phyloP scores from a whole-genome alignment of 192 early-diverging fungal species.

The Coemansia sp. region DNA sequence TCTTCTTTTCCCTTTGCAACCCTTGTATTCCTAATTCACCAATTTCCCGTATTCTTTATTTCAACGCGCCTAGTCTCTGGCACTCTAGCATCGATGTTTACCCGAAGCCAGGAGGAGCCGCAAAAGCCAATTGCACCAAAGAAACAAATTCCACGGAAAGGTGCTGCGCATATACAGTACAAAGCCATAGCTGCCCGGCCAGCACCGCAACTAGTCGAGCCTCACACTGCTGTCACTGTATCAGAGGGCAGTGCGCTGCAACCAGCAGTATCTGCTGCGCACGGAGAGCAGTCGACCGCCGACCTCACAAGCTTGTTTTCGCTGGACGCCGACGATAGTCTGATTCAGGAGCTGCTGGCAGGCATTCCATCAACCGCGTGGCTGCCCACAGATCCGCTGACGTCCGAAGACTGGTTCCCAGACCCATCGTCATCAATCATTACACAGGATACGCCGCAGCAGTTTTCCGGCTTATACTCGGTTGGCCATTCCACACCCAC shows the following conservation, averaged over 20 bases:
- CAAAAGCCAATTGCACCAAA: background rate
- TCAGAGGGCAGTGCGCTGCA: background rate
- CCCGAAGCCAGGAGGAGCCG: slow-evolving; percentile 13
- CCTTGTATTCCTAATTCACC: background rate
- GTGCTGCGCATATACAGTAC: background rate
- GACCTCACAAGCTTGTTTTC: slow-evolving; percentile 8
- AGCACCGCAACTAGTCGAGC: background rate
- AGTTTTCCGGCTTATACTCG: background rate
- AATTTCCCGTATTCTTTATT: background rate
- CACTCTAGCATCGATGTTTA: slow-evolving; percentile 28
- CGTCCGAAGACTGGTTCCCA: slow-evolving; percentile 49
- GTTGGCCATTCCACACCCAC: background rate
- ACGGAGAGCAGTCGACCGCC: background rate
- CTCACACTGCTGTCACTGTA: background rate
- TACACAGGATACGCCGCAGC: slow-evolving; percentile 20
- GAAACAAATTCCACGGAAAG: background rate
- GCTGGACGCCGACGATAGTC: slow-evolving; percentile 28
- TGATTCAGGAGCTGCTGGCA: slow-evolving; percentile 51
- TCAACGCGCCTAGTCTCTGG: background rate
- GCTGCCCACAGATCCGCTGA: slow-evolving; percentile 48
- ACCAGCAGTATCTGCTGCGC: background rate
- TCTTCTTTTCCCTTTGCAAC: background rate
- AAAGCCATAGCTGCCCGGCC: slow-evolving; percentile 4
- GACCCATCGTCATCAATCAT: slow-evolving; percentile 40
- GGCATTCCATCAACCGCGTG: slow-evolving; percentile 46